Percentiles rank a stretch among this genome's conserved stretches.
Evolutionary conservation across 805 yeast genomes (phyloP).

Genomic region (Lachancea meyersii): DNA sequence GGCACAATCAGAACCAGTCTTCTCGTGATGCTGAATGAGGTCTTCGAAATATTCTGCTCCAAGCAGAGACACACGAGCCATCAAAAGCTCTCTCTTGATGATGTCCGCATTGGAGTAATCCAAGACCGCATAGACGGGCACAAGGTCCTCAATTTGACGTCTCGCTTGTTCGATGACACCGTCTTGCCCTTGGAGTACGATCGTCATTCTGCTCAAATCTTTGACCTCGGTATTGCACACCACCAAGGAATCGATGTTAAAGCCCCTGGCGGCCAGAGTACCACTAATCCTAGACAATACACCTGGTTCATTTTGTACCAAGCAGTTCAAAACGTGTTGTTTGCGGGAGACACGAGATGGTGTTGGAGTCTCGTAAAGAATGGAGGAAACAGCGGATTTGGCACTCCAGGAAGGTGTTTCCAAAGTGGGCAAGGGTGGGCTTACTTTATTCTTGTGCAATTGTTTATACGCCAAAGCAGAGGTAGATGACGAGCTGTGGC

Average conservation of each 20-base stretch:
- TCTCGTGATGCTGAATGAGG: conserved; percentile 74
- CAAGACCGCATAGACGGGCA: conserved; percentile 95
- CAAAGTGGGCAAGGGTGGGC: conserved; percentile 88
- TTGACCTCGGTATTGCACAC: conserved; percentile 95
- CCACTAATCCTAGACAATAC: conserved; percentile 90
- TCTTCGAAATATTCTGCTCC: conserved; percentile 99
- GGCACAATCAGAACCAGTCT: conserved; percentile 31
- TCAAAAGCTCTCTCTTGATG: conserved; percentile 81
- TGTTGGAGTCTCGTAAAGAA: conserved; percentile 80
- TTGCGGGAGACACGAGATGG: conserved; percentile 53
- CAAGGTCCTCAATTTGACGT: conserved; percentile 95
- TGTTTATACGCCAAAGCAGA: conserved; percentile 93
- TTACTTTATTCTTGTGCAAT: conserved; percentile 74
- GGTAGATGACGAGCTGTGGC: conserved; percentile 56
- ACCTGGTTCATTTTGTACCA: conserved; percentile 98
- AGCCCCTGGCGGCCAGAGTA: conserved; percentile 95
- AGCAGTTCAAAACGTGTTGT: conserved; percentile 89
- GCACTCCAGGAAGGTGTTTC: conserved; percentile 95
- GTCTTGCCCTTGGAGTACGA: conserved; percentile 88
- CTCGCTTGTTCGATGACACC: conserved; percentile 97
- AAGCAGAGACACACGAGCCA: conserved; percentile 85
- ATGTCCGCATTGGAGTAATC: conserved; percentile 89
- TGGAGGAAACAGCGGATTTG: conserved; percentile 93
- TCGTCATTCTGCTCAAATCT: conserved; percentile 95
- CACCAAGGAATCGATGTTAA: conserved; percentile 94